Evolutionary conservation across 2,329 filamentous ascomycete genomes (phyloP), one percentile per base, ranked within the genome.

Genomic region (Domatiomyces catenatus): DNA sequence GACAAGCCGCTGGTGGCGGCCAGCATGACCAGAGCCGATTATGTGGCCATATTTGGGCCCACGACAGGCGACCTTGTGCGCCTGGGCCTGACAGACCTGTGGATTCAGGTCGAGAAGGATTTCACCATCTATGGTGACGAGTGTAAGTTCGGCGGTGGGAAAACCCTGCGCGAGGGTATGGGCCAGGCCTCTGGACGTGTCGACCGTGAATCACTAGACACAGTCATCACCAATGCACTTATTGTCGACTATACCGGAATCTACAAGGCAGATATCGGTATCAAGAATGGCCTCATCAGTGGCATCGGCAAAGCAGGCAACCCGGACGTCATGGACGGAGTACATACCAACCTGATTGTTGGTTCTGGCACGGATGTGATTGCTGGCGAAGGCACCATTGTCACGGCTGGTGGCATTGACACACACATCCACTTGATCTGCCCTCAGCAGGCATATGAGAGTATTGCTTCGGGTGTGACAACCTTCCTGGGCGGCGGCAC

Each of bases 301-400:
- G 90, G 80, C 0, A 90, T 96, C 59, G 90, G 90, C 53, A 95
- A 96, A 68, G 87, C 90, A 15, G 90, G 90, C 18, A 96, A 95
- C 61, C 90, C 90, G n/a, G 90, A 96, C 67, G 80, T 94, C 46
- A 95, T 95, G 90, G 83, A 92, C 28, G 86, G 86, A 3, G 86
- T 96, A 5, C 74, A 83, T 52, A 73, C 79, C 0, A 75, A 80
- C 50, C 80, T 96, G 80, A 71, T 94, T 1, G 79, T 95, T 8
- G 90, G 90, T 8, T 83, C 82, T 56, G 86, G 84, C 58, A 96
- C 90, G 0, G 90, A 96, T 71, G 86, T 95, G 19, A 81, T 96
- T 63, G 87, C 90, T 17, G 89, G 80, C 12, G 90, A 96, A 69
- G 81, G 84, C 59, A 86, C 86, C 69, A 95, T 96, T 56, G 70